phyloP scores from a whole-genome alignment of 208 protist genomes.

The Trypanosoma brucei region DNA sequence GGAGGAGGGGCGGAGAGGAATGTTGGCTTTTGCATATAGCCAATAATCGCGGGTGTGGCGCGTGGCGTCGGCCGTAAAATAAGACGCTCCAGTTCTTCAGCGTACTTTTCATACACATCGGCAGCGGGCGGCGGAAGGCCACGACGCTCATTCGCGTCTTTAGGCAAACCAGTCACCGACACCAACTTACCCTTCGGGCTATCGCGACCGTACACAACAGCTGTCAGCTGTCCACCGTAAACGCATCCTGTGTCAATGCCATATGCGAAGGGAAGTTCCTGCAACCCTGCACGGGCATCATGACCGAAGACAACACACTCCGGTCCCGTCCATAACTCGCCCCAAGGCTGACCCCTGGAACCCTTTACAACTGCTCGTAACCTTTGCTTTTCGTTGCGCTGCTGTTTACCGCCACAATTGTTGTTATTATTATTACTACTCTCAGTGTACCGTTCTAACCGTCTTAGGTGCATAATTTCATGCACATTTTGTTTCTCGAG shows the following conservation, averaged over 20 bases:
- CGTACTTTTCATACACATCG: conserved; percentile 66
- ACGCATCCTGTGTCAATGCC: conserved; percentile 91
- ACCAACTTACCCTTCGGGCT: conserved; percentile 49
- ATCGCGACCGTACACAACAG: conserved; percentile 52
- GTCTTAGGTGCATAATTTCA: conserved; percentile 82
- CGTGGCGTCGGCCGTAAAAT: conserved; percentile 62
- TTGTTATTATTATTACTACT: conserved; percentile 6
- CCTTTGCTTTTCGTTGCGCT: conserved; percentile 8
- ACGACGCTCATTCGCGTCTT: conserved; percentile 52
- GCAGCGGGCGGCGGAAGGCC: conserved; percentile 68
- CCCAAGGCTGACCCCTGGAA: conserved; percentile 58
- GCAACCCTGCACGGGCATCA: conserved; percentile 77
- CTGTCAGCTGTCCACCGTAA: conserved; percentile 81
- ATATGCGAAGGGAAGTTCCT: conserved; percentile 57
- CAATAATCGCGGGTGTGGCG: conserved; percentile 23
- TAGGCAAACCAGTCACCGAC: conserved; percentile 65
- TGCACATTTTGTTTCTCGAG: conserved; percentile 70
- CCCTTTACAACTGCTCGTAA: conserved; percentile 68
- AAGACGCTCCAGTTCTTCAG: conserved; percentile 37
- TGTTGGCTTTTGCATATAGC: conserved; percentile 18
- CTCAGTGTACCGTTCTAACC: conserved; percentile 40
- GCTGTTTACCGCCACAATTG: neutral
- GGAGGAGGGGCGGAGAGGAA: conserved; percentile 34
- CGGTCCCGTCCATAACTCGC: conserved; percentile 65
- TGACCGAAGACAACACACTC: conserved; percentile 88